Evolutionary conservation across 179 eudicot genomes (phyloP), one percentile per base, ranked within the genome.

Genomic region (Gypsophila paniculata): DNA sequence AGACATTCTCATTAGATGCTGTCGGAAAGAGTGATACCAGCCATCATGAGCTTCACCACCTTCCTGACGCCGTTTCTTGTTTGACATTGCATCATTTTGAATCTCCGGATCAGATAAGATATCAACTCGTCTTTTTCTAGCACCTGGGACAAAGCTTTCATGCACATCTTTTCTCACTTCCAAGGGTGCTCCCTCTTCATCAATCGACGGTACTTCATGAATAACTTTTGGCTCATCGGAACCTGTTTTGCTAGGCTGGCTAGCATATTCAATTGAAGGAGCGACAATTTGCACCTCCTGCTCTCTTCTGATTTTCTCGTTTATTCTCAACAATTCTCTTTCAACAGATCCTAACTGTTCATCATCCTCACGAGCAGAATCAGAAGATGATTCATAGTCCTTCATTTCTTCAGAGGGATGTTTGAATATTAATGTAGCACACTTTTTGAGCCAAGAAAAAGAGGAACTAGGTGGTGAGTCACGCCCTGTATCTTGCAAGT

Each of bases 361-460:
- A 55, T 54, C 74, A 55, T 54, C 74, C 53, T 71, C 79, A 63
- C n/a, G 38, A 8, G 66, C 75, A 48, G 68, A 53, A 29, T 61
- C 39, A 46, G 49, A 60, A 60, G 80, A 72, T 44, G 58, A 58
- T 6, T 79, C 81, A 18, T 60, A 62, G 17, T 65, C 44, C 73
- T 68, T 74, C 38, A 54, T 54, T 60, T 68, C 77, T 29, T 80
- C 79, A 21, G 76, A 65, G 42, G 80, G 69, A 57, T 51, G 61
- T 63, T 80, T 80, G 55, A 80, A 76, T 22, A 83, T 72, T 66
- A 66, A 66, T 7, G 83, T 70, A 71, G 96, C 89, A 80, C 90
- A 91, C 57, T 85, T 79, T 77, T 86, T 88, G 61, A 94, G 80
- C 89, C 89, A 87, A n/a, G 91, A 86, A 75, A 90, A 79, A 74